Percentiles rank a stretch among this genome's conserved stretches.
Conservation (phyloP, 768 basidiomycete genomes). For the Xanthoconium stramineum region DNA sequence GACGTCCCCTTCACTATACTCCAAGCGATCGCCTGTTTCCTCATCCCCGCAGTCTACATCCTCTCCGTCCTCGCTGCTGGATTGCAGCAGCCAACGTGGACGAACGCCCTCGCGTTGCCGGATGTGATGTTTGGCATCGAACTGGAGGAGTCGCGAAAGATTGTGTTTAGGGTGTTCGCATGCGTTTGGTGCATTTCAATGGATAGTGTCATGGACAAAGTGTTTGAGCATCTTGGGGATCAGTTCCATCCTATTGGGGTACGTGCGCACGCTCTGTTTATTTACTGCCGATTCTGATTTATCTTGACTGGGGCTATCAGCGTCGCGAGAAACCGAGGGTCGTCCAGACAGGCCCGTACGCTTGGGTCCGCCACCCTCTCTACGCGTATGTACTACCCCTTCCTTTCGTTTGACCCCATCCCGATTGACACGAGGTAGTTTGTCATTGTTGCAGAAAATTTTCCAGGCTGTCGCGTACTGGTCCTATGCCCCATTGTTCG, state of each 20-base stretch:
- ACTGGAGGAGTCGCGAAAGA: no score
- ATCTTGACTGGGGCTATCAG: background rate
- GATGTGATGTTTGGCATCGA: background rate
- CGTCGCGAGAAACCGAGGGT: conserved; percentile 11
- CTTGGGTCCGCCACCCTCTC: conserved; percentile 12
- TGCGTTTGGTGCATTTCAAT: no score
- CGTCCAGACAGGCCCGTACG: conserved; percentile 13
- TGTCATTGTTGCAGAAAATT: background rate
- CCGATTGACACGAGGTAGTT: background rate
- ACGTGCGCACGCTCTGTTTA: background rate
- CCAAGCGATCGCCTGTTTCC: no score
- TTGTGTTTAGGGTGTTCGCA: no score
- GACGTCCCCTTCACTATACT: no score
- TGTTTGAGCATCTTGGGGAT: conserved; percentile 4
- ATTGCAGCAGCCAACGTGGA: background rate
- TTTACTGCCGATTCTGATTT: background rate
- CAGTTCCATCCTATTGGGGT: conserved; percentile 12
- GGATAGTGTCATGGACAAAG: no score
- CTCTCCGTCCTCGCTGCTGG: no score
- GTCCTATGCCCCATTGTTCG: no score
- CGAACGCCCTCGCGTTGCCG: background rate
- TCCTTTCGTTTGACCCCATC: no score
- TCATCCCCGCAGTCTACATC: no score
- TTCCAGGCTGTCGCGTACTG: no score
- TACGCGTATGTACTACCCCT: no score